Conservation (phyloP, 164 flowering plant species). For the Stephania japonica region DNA sequence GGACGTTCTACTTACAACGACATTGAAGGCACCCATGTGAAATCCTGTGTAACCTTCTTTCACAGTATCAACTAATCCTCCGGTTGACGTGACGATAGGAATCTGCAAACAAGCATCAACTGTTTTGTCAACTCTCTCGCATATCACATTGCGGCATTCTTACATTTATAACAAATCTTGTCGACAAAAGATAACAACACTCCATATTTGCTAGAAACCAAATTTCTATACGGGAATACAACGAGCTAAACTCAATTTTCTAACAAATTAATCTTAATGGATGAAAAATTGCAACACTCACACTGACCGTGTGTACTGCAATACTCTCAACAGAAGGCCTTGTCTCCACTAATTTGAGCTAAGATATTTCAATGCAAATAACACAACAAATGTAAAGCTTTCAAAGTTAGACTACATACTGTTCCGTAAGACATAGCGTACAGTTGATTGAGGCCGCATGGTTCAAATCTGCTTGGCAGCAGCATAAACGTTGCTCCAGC, state of each 20-base stretch:
- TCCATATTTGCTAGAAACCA: too few relatives aligned
- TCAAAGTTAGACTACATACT: constrained; percentile 24
- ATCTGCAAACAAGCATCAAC: constrained; percentile 30
- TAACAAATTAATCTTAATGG: too few relatives aligned
- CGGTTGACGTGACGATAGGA: constrained; percentile 77
- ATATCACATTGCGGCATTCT: too few relatives aligned
- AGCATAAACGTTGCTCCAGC: constrained; percentile 81
- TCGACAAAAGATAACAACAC: too few relatives aligned
- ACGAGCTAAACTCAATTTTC: too few relatives aligned
- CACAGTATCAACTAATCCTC: constrained; percentile 94
- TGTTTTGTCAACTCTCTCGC: too few relatives aligned
- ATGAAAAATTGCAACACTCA: too few relatives aligned
- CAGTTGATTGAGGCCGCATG: constrained; percentile 93
- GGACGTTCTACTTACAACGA: constrained; percentile 43
- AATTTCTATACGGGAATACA: too few relatives aligned
- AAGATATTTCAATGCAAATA: background rate
- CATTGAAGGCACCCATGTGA: constrained; percentile 85
- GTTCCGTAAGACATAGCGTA: constrained; percentile 96
- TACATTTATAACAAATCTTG: too few relatives aligned
- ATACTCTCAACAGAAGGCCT: too few relatives aligned
- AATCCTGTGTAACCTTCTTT: constrained; percentile 93
- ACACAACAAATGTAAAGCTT: too few relatives aligned
- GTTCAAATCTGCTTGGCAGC: constrained; percentile 89
- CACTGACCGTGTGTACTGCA: too few relatives aligned
- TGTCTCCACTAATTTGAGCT: background rate